A percentile compares a stretch with the other conserved stretches of the same genome.
Evolutionary conservation across 345 rosid genomes (phyloP).

Genomic region (Salix suchowensis): DNA sequence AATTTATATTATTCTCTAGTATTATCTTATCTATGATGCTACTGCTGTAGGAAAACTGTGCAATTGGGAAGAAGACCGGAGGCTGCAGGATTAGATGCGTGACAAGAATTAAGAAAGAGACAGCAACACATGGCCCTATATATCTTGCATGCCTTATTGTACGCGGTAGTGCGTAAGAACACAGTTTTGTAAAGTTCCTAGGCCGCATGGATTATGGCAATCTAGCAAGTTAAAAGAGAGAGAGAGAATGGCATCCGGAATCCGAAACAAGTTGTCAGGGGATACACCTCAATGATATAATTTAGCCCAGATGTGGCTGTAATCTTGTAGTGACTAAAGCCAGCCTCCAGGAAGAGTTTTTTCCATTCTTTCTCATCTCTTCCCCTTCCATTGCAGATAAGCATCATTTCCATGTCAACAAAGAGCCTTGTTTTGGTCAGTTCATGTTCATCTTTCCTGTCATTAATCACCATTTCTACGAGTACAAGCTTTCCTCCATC

Average conservation of each 20-base stretch:
- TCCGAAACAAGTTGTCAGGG: slow-evolving; percentile 1
- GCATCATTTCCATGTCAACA: slow-evolving; percentile 21
- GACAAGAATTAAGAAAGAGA: background rate
- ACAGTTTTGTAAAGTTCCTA: background rate
- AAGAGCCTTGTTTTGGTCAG: slow-evolving; percentile 15
- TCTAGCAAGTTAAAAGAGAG: background rate
- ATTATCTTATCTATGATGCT: too few species aligned
- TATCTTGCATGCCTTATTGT: background rate
- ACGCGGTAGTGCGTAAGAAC: background rate
- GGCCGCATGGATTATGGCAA: background rate
- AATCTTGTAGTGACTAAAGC: slow-evolving; percentile 14
- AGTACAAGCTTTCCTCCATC: slow-evolving; percentile 30
- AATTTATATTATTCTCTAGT: too few species aligned
- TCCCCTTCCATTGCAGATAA: slow-evolving; percentile 6
- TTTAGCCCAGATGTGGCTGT: slow-evolving; percentile 11
- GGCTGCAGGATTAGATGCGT: too few species aligned
- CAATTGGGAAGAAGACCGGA: too few species aligned
- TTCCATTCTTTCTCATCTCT: slow-evolving; percentile 19
- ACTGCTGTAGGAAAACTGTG: too few species aligned
- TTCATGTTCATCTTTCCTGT: slow-evolving; percentile 20
- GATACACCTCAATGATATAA: slow-evolving; percentile 19
- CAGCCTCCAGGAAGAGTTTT: slow-evolving; percentile 19
- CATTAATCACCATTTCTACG: slow-evolving; percentile 29
- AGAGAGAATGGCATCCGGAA: background rate
- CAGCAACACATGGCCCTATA: background rate